phyloP scores from a whole-genome alignment of 495 filamentous ascomycete genomes.

The Xeromyces bisporus region DNA sequence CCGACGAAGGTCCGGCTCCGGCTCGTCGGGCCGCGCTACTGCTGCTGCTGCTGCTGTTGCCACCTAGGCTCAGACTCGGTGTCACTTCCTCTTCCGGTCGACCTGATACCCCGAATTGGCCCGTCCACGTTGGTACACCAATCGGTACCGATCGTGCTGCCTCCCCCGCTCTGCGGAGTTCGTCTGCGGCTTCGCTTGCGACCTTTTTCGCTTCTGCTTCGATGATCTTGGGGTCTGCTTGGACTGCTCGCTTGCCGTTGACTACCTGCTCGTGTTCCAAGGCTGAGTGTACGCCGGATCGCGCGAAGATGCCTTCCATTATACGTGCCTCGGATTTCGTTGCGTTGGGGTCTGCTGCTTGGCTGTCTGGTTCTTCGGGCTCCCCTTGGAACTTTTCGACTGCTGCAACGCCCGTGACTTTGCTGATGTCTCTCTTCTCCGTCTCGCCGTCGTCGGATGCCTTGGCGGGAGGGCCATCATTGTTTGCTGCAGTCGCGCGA shows the following conservation, averaged over 20 bases:
- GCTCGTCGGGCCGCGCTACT: conserved; percentile 19
- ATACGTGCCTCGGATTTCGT: conserved; percentile 43
- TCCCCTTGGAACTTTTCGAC: conserved; percentile 36
- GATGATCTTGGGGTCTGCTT: conserved; percentile 53
- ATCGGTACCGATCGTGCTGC: conserved; percentile 52
- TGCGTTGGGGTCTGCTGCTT: conserved; percentile 21
- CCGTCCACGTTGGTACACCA: conserved; percentile 90
- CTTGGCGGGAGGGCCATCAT: conserved; percentile 9
- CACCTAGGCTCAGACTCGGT: conserved; percentile 2
- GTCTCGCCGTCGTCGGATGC: conserved; percentile 7
- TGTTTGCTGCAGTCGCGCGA: conserved; percentile 5
- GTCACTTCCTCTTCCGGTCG: conserved; percentile 25
- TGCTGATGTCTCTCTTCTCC: conserved; percentile 27
- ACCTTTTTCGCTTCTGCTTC: conserved; percentile 65
- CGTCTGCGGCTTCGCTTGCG: conserved; percentile 57
- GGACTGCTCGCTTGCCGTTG: conserved; percentile 42
- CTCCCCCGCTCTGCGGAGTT: conserved; percentile 56
- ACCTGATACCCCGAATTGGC: conserved; percentile 58
- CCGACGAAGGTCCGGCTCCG: conserved; percentile 33
- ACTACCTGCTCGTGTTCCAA: conserved; percentile 84
- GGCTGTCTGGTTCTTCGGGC: conserved; percentile 13
- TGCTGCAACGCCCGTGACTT: conserved; percentile 40
- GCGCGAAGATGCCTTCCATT: conserved; percentile 74
- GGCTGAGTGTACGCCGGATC: conserved; percentile 65
- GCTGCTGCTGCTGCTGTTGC: conserved; percentile 5